Percentiles rank a stretch among this genome's conserved stretches.
Evolutionary conservation across 805 yeast species (phyloP).

Genomic region (Pichia membranifaciens): DNA sequence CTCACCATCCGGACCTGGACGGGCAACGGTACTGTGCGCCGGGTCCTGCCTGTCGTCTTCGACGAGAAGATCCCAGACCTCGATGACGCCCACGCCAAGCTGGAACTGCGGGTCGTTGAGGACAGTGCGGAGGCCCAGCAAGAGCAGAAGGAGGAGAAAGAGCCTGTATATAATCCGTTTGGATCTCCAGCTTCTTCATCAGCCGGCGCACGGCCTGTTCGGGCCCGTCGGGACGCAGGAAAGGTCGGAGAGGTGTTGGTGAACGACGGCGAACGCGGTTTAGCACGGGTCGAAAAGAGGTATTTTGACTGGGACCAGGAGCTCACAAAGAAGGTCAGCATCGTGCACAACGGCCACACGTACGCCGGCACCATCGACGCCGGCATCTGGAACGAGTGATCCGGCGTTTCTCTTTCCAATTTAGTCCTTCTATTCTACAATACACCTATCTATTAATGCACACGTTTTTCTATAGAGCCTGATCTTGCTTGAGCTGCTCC

Average conservation of each 20-base stretch:
- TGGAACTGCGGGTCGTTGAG: constrained; percentile 14
- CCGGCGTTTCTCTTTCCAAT: no score
- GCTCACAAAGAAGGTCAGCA: constrained; percentile 3
- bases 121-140: background rate
- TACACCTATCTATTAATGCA: background rate
- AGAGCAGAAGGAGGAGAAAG: background rate
- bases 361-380: constrained; percentile 7
- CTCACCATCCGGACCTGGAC: constrained; percentile 83
- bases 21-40: constrained; percentile 75
- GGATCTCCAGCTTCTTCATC: background rate
- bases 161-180: constrained; percentile 14
- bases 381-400: constrained; percentile 7
- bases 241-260: constrained; percentile 60
- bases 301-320: constrained; percentile 25
- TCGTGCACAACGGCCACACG: background rate
- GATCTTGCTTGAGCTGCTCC: constrained; percentile 14
- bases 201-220: background rate
- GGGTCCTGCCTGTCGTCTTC: constrained; percentile 65
- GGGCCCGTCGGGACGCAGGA: constrained; percentile 25
- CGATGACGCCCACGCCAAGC: constrained; percentile 12
- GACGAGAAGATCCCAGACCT: constrained; percentile 14
- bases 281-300: constrained; percentile 48
- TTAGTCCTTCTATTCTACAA: background rate
- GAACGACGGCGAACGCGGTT: constrained; percentile 54
- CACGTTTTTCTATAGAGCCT: background rate